These are phyloP conservation scores for Daucus carota DNA, from an alignment of 129 eudicot genomes.

Conservation along the genomic window DH1_v3.0 NC_030381.2:42486001-42486500, in stretches of 20 bases:
- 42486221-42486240: conserved; percentile 35
- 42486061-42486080: neutral
- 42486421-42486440: neutral
- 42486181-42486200: conserved; percentile 8
- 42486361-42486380: conserved; percentile 75
- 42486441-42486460: neutral
- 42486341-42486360: conserved; percentile 78
- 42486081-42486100: conserved; percentile 70
- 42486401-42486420: neutral
- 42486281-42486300: conserved; percentile 82
- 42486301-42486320: conserved; percentile 93
- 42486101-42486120: conserved; percentile 94
- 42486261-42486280: conserved; percentile 71
- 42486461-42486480: neutral
- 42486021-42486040: neutral
- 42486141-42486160: conserved; percentile 99
- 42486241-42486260: conserved; percentile 91
- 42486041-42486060: neutral
- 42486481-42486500: neutral
- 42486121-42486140: conserved; percentile 98
- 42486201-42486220: neutral
- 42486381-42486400: conserved; percentile 8
- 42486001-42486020: neutral
- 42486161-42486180: conserved; percentile 25
- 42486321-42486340: conserved; percentile 95